These are phyloP conservation scores for Aspergillus ochraceus DNA, from an alignment of 2,329 filamentous ascomycete species.

Conservation along the genomic window DNA sequence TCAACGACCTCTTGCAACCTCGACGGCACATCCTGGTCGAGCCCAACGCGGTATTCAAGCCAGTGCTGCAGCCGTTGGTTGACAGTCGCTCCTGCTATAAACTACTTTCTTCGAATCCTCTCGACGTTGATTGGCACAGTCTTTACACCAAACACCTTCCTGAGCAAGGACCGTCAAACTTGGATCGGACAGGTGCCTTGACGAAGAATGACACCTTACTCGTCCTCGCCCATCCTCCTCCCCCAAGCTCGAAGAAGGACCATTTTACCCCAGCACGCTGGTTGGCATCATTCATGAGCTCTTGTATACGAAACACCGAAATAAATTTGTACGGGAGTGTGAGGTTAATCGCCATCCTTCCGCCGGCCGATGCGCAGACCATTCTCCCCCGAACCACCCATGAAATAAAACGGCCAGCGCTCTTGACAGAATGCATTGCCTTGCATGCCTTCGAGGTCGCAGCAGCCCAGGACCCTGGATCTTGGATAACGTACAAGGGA, in stretches of 20 bases:
- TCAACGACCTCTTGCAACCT: constrained; percentile 74
- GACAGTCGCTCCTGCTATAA: constrained; percentile 48
- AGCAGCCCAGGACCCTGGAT: constrained; percentile 31
- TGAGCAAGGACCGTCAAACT: constrained; percentile 51
- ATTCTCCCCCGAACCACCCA: constrained; percentile 62
- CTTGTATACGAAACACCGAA: constrained; percentile 58
- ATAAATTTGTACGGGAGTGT: constrained; percentile 78
- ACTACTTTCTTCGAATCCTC: constrained; percentile 55
- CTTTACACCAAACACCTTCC: constrained; percentile 46
- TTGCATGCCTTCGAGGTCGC: constrained; percentile 54
- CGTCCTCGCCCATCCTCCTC: constrained; percentile 66
- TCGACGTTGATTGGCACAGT: constrained; percentile 47
- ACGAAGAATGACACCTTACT: constrained; percentile 71
- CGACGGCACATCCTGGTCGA: constrained; percentile 84
- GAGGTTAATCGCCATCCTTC: constrained; percentile 73
- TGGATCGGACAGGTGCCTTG: constrained; percentile 43
- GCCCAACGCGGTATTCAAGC: constrained; percentile 60
- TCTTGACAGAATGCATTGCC: constrained; percentile 59
- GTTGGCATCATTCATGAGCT: constrained; percentile 55
- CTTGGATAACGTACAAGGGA: constrained; percentile 24
- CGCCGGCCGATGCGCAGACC: constrained; percentile 57
- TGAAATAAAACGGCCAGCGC: constrained; percentile 56
- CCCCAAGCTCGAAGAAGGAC: constrained; percentile 53
- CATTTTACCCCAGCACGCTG: constrained; percentile 53
- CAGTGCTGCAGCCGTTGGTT: constrained; percentile 62